Percentiles rank a stretch among this genome's conserved stretches.
These are phyloP conservation scores for Zoysia matrella DNA, from an alignment of 202 grass and related monocot species.

Conservation along the genomic window DNA sequence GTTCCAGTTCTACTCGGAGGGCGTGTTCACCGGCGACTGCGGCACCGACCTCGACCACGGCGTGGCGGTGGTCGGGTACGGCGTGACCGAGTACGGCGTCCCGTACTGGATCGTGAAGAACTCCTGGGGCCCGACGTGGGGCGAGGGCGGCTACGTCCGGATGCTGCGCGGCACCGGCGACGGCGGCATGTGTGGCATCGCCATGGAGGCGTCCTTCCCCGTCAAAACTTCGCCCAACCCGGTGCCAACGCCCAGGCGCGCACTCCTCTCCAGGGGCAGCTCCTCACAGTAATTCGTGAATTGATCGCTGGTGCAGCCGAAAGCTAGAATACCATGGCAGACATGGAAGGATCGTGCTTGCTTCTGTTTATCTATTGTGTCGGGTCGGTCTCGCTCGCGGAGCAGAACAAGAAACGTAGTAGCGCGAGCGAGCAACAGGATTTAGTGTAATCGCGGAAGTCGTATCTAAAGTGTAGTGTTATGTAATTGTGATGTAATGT, in stretches of 20 bases:
- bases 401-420: background rate
- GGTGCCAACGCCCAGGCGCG: constrained; percentile 27
- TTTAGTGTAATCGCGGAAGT: background rate
- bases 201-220: constrained; percentile 75
- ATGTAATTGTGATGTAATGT: background rate
- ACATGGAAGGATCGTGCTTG: background rate
- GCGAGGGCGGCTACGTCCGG: too few relatives aligned
- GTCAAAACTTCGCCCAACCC: constrained; percentile 44
- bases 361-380: constrained; percentile 19
- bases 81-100: too few relatives aligned
- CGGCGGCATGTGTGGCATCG: constrained; percentile 76
- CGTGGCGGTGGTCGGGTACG: too few relatives aligned
- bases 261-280: constrained; percentile 27
- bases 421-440: too few relatives aligned
- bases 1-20: constrained; percentile 84
- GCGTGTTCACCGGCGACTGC: constrained; percentile 77
- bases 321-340: background rate
- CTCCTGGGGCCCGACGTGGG: too few relatives aligned
- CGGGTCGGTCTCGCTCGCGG: background rate
- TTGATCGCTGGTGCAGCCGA: background rate
- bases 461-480: background rate
- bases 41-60: constrained; percentile 51
- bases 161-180: constrained; percentile 40
- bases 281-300: constrained; percentile 12
- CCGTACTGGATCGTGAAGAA: too few relatives aligned